Evolutionary conservation across 805 yeast species (phyloP), one percentile per base, ranked within the genome.

Genomic region (Yarrowia phangngaensis): DNA sequence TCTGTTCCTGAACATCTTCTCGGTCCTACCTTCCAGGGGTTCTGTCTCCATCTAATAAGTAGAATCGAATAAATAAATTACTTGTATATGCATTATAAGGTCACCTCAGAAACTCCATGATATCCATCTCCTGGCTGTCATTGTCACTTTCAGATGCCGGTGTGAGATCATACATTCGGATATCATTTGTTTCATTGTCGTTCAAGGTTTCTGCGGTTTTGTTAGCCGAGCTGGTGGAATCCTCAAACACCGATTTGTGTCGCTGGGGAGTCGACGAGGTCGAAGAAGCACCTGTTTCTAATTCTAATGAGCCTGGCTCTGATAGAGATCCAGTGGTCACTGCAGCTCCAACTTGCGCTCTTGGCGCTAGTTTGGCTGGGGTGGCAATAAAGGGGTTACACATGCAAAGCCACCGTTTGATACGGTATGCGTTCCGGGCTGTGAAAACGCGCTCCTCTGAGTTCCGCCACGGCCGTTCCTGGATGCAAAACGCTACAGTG

Each of bases 401-500:
- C 35, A 41, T 29, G 35, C 35, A 20, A n/a, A 20, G 12, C 48
- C 48, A 41, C 28, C 48, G 48, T 13, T 41, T 41, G 48, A 41
- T 9, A 3, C 48, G 27, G 35, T 41, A 41, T n/a, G 35, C 35
- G 48, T 41, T 41, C 7, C 48, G 35, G 15, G 26, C 20, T 26
- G 38, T 45, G 50, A 45, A 45, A n/a, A 45, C 50, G 6, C 50
- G 50, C 40, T 45, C 50, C 40, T 31, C 40, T 4, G 40, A 33
- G 32, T 45, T 33, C 7, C 50, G 40, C 50, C 50, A 45, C 20
- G 50, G 50, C 26, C 32, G 31, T 24, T 88, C 96, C 50, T 92
- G 71, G 55, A 79, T 74, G 20, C 84, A 65, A 59, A 84, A 87
- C 8, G 87, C 94, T 17, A 76, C 51, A 0, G 88, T 70, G 60